These are phyloP conservation scores for Botrytis aclada DNA, from an alignment of 2,329 filamentous ascomycete species.

Conservation along the genomic window DNA sequence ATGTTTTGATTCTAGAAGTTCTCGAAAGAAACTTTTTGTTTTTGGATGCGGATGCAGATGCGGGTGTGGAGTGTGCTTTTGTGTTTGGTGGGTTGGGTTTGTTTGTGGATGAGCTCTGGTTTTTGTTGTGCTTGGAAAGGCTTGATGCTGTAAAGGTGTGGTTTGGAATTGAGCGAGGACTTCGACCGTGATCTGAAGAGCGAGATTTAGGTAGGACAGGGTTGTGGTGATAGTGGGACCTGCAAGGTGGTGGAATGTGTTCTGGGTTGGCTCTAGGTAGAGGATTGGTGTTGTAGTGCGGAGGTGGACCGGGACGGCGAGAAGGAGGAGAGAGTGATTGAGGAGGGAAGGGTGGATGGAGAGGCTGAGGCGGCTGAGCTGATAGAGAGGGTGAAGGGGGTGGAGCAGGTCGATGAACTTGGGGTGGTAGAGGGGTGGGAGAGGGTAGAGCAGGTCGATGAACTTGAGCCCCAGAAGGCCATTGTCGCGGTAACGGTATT, in stretches of 20 bases:
- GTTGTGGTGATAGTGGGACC: neutral
- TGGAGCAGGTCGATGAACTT: neutral
- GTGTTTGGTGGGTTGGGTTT: neutral
- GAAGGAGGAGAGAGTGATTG: neutral
- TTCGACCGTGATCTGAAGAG: neutral
- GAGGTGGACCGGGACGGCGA: neutral
- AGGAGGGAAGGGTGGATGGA: neutral
- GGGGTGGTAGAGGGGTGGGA: no score
- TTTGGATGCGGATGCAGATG: accelerated
- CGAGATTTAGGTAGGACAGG: neutral
- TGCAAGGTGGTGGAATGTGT: neutral
- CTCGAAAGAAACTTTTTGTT: neutral
- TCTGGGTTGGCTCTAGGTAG: neutral
- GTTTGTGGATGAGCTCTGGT: neutral
- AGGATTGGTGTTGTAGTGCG: neutral
- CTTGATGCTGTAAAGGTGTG: neutral
- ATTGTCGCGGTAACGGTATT: neutral
- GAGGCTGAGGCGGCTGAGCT: neutral
- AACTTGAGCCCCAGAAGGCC: neutral
- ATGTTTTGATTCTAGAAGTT: neutral
- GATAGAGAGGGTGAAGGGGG: neutral
- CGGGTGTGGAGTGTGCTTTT: accelerated
- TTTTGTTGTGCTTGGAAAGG: neutral
- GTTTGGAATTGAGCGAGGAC: neutral
- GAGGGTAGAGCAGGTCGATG: neutral